Percentiles rank a stretch among this genome's conserved stretches.
phyloP scores from a whole-genome alignment of 108 stramenopile species.

The Schizochytrium sp. region DNA sequence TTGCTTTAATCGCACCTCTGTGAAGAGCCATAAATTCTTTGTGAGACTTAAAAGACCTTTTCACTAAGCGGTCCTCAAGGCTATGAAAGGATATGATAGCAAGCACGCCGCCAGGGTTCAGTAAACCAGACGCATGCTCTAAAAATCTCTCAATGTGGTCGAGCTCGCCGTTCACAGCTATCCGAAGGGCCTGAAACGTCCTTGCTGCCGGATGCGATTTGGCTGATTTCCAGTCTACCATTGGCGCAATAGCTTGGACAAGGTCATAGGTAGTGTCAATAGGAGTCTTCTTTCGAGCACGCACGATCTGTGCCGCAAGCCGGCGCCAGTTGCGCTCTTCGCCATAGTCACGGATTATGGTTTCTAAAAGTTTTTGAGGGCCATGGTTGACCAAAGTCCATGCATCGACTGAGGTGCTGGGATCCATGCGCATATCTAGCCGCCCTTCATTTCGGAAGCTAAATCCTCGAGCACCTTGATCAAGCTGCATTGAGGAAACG shows the following conservation, averaged over 20 bases:
- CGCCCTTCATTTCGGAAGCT: conserved; percentile 90
- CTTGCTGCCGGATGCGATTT: conserved; percentile 79
- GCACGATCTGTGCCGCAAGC: neutral
- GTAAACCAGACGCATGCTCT: conserved; percentile 15
- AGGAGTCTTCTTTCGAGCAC: neutral
- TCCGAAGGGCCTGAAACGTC: conserved; percentile 88
- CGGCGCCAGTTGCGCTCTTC: neutral
- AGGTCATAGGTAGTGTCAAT: conserved; percentile 82
- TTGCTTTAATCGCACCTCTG: neutral
- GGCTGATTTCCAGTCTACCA: conserved; percentile 84
- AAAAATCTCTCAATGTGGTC: conserved; percentile 63
- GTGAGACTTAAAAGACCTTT: conserved; percentile 61
- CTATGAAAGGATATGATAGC: conserved; percentile 92
- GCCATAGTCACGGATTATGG: neutral
- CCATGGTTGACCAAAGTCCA: neutral
- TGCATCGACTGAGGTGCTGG: neutral
- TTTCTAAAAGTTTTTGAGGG: neutral
- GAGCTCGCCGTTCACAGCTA: conserved; percentile 89
- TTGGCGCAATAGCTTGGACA: conserved; percentile 81
- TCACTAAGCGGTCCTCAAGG: conserved; percentile 89
- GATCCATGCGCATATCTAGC: conserved; percentile 93
- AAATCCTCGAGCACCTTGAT: conserved; percentile 89
- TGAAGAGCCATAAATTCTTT: too few species aligned
- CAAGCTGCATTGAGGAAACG: conserved; percentile 91
- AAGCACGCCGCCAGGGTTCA: conserved; percentile 71